phyloP scores from a whole-genome alignment of 495 filamentous ascomycete species.

The Staphylotrichum tortipilum region DNA sequence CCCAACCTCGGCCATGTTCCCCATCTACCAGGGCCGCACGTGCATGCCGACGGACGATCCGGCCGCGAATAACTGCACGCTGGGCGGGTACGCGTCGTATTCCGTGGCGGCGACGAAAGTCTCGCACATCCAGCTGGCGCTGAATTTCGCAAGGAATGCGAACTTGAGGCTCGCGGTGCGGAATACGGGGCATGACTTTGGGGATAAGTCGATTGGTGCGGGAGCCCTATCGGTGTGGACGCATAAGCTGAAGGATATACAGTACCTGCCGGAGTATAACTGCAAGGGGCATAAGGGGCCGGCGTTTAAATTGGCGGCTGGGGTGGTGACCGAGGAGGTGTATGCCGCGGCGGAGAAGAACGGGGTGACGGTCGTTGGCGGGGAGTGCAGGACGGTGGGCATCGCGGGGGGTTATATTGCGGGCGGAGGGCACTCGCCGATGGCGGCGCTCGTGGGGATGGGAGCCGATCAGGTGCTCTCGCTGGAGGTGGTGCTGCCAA shows the following conservation, averaged over 20 bases:
- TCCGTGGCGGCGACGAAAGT: conserved; percentile 48
- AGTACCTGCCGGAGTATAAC: conserved; percentile 33
- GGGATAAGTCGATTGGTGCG: conserved; percentile 42
- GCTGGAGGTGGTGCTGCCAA: conserved; percentile 47
- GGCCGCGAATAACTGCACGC: conserved; percentile 40
- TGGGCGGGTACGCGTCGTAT: conserved; percentile 52
- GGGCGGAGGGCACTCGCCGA: conserved; percentile 45
- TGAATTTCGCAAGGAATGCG: conserved; percentile 53
- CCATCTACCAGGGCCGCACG: conserved; percentile 36
- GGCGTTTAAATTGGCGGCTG: conserved; percentile 42
- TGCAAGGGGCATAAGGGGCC: conserved; percentile 32
- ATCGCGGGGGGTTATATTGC: conserved; percentile 45
- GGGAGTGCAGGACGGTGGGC: conserved; percentile 47
- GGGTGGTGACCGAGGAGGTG: conserved; percentile 38
- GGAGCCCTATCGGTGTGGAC: conserved; percentile 54
- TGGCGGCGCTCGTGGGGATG: conserved; percentile 39
- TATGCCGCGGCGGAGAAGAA: conserved; percentile 34
- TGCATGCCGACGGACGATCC: conserved; percentile 44
- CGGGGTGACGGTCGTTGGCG: conserved; percentile 37
- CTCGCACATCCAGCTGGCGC: conserved; percentile 50
- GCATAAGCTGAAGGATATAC: conserved; percentile 47
- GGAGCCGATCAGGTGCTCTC: conserved; percentile 47
- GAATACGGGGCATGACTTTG: conserved; percentile 60
- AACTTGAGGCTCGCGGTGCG: conserved; percentile 53
- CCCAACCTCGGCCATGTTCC: conserved; percentile 43